Conservation (phyloP, 1,284 basidiomycete species). For the Fomitopsis betulina region DNA sequence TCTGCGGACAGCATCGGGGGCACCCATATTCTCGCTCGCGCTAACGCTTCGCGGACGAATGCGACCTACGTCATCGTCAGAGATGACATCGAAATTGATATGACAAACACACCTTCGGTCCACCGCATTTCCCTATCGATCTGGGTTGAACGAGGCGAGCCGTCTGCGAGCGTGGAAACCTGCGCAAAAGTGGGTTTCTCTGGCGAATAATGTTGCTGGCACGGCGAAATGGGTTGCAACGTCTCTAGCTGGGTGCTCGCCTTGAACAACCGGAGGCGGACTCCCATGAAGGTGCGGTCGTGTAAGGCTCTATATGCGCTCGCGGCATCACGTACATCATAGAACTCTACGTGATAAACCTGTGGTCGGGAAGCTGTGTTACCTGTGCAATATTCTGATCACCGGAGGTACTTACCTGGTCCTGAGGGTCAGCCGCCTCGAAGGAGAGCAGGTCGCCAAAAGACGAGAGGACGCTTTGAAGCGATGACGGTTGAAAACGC, state of each 20-base stretch:
- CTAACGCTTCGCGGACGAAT: conserved; percentile 24
- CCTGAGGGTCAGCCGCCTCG: conserved; percentile 12
- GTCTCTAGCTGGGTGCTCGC: conserved; percentile 10
- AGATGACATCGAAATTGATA: background rate
- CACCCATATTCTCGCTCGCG: conserved; percentile 22
- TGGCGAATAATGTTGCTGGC: background rate
- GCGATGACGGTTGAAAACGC: conserved; percentile 11
- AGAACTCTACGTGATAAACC: conserved; percentile 58
- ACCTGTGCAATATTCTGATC: background rate
- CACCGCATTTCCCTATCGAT: conserved; percentile 4
- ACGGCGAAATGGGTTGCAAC: background rate
- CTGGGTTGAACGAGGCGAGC: background rate
- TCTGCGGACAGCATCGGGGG: conserved; percentile 17
- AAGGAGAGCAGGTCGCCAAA: conserved; percentile 23
- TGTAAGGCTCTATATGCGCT: conserved; percentile 37
- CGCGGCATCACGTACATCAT: conserved; percentile 51
- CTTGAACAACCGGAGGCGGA: conserved; percentile 23
- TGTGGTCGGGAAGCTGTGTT: conserved; percentile 15
- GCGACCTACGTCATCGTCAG: conserved; percentile 10
- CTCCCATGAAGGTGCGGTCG: conserved; percentile 28
- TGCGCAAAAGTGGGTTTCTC: background rate
- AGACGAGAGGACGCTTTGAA: conserved; percentile 17
- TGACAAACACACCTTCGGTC: conserved; percentile 2
- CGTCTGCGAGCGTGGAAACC: background rate
- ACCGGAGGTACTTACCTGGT: conserved; percentile 12